Evolutionary conservation across 805 yeast species (phyloP).

Genomic region (Middelhovenomyces tepae): DNA sequence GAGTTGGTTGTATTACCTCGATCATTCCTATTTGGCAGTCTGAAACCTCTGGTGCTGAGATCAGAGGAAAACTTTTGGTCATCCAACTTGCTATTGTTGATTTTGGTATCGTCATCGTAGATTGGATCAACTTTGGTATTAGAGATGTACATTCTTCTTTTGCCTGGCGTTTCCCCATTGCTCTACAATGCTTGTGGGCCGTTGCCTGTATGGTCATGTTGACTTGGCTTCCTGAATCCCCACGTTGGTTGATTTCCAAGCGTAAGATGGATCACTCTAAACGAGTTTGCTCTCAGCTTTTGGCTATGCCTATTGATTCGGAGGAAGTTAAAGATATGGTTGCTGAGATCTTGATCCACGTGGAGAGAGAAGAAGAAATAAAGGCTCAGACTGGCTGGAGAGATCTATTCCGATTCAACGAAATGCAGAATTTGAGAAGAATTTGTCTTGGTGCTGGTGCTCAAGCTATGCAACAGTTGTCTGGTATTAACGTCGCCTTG

Average conservation of each 20-base stretch:
- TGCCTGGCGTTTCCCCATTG: conserved; percentile 71
- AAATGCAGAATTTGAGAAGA: conserved; percentile 29
- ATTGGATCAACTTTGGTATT: conserved; percentile 66
- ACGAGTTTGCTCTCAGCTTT: conserved; percentile 2
- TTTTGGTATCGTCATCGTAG: conserved; percentile 66
- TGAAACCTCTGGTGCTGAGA: conserved; percentile 42
- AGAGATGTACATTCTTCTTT: conserved; percentile 38
- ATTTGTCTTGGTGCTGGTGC: conserved; percentile 51
- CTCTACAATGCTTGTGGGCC: conserved; percentile 62
- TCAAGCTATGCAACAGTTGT: conserved; percentile 60
- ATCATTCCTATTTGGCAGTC: conserved; percentile 50
- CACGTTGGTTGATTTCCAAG: conserved; percentile 67
- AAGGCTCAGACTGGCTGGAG: not conserved
- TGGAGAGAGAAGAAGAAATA: conserved; percentile 1
- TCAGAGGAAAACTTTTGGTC: conserved; percentile 50
- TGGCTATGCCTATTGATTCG: conserved; percentile 2
- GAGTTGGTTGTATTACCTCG: conserved; percentile 70
- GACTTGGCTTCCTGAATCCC: conserved; percentile 78
- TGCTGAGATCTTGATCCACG: conserved; percentile 1
- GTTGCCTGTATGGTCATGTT: no score
- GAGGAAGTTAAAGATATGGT: conserved; percentile 3
- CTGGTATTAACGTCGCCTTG: conserved; percentile 63
- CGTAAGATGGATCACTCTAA: conserved; percentile 5
- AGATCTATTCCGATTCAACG: not conserved
- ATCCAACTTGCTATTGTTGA: conserved; percentile 61